Percentiles rank a stretch among this genome's conserved stretches.
phyloP scores from a whole-genome alignment of 257 asterid genomes.

The Orobanche coerulescens region DNA sequence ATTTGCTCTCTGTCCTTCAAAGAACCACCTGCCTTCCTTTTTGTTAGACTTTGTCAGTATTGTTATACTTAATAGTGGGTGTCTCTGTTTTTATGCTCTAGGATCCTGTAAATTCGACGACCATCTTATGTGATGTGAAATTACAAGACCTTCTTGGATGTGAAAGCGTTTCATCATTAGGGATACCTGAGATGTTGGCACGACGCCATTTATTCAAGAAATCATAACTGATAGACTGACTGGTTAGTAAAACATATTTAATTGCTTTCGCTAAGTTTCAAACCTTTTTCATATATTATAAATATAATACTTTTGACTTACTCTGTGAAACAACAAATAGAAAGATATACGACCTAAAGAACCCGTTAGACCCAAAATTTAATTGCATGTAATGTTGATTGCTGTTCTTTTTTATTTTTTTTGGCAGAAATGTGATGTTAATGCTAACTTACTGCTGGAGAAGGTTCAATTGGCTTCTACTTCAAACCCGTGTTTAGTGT shows the following conservation, averaged over 20 bases:
- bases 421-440: conserved; percentile 38
- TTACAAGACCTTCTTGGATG: conserved; percentile 60
- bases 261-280: not conserved
- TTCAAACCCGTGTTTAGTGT: conserved; percentile 26
- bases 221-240: conserved; percentile 35
- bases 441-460: conserved; percentile 35
- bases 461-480: conserved; percentile 21
- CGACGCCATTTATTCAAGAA: conserved; percentile 44
- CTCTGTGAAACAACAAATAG: not conserved
- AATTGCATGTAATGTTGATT: not conserved
- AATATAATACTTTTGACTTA: not conserved
- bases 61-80: conserved; percentile 1
- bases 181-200: conserved; percentile 53
- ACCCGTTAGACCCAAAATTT: not conserved
- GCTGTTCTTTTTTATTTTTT: not conserved
- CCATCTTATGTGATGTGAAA: conserved; percentile 51
- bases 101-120: conserved; percentile 56
- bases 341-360: not conserved
- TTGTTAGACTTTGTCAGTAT: not conserved
- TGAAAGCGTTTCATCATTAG: conserved; percentile 53
- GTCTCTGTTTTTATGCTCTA: conserved; percentile 21
- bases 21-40: not conserved
- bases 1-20: not conserved
- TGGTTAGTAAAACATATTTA: conserved; percentile 24
- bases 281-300: not conserved